Evolutionary conservation across 345 rosid species (phyloP).

Genomic region (Aegle marmelos): DNA sequence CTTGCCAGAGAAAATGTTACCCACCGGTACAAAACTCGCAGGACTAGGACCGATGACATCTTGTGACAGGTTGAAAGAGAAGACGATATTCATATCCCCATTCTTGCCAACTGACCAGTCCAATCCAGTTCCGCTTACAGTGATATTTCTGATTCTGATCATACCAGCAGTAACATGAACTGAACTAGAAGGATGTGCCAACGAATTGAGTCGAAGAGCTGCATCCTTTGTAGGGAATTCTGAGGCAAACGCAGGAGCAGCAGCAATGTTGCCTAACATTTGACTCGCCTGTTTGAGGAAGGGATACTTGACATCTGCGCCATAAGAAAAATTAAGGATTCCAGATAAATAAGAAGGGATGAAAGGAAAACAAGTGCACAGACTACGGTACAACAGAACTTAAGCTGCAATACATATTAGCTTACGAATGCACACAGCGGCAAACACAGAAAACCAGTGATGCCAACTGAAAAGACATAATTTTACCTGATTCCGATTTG

Average conservation of each 20-base stretch:
- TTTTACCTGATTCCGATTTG: conserved; percentile 57
- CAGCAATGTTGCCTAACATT: conserved; percentile 66
- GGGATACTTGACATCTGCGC: conserved; percentile 59
- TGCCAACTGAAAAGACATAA: not conserved
- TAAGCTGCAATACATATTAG: not conserved
- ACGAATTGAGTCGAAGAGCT: conserved; percentile 43
- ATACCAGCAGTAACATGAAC: conserved; percentile 74
- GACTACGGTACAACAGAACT: not conserved
- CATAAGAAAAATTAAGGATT: conserved; percentile 4
- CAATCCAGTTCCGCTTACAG: conserved; percentile 31
- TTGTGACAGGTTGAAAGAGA: conserved; percentile 50
- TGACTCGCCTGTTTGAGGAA: conserved; percentile 71
- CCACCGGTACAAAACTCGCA: conserved; percentile 14
- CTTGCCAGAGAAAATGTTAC: conserved; percentile 36
- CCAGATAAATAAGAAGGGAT: not conserved
- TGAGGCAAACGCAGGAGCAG: conserved; percentile 69
- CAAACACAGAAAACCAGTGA: not conserved
- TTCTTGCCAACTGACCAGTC: conserved; percentile 67
- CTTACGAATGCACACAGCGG: not conserved
- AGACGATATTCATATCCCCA: conserved; percentile 44
- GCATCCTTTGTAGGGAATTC: conserved; percentile 70
- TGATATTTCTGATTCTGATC: conserved; percentile 59
- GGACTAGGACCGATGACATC: conserved; percentile 11
- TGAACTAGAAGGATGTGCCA: conserved; percentile 66
- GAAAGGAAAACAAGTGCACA: not conserved